Percentiles rank a stretch among this genome's conserved stretches.
phyloP scores from a whole-genome alignment of 257 asterid genomes.

The Nicotiana knightiana region DNA sequence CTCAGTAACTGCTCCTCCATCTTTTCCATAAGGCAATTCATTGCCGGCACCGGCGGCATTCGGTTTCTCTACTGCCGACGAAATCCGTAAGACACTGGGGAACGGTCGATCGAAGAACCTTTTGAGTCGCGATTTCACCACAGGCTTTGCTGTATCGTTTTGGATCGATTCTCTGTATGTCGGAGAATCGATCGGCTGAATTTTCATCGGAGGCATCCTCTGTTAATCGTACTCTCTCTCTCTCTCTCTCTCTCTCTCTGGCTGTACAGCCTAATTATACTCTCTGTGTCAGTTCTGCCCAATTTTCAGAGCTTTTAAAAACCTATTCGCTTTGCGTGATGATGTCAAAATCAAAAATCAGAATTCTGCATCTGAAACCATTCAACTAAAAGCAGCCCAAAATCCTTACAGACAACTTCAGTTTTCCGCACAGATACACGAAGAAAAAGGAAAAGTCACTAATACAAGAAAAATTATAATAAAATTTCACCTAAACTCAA shows the following conservation, averaged over 20 bases:
- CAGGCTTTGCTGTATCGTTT: constrained; percentile 45
- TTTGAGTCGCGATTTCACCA: constrained; percentile 61
- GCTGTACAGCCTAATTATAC: neutral
- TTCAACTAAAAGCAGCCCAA: neutral
- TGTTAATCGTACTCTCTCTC: neutral
- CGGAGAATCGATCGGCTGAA: constrained; percentile 71
- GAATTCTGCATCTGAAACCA: constrained; percentile 4
- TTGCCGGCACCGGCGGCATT: constrained; percentile 28
- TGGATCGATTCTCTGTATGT: constrained; percentile 30
- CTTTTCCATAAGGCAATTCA: constrained; percentile 22
- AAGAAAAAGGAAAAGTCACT: neutral
- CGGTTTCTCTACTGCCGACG: constrained; percentile 47
- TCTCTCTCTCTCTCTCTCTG: constrained; percentile 10
- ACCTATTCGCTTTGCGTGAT: neutral
- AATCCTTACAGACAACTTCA: neutral
- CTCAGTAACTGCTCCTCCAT: constrained; percentile 35
- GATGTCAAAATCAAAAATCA: neutral
- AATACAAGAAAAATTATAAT: neutral
- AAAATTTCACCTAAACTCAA: constrained; percentile 1
- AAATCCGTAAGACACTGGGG: constrained; percentile 48
- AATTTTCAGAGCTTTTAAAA: neutral
- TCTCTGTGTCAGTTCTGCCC: neutral
- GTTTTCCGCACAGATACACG: neutral
- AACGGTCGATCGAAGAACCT: constrained; percentile 90
- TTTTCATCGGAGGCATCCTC: constrained; percentile 52